Evolutionary conservation across 2,329 filamentous ascomycete species (phyloP), one percentile per base, ranked within the genome.

Genomic region (Huntiella savannae): DNA sequence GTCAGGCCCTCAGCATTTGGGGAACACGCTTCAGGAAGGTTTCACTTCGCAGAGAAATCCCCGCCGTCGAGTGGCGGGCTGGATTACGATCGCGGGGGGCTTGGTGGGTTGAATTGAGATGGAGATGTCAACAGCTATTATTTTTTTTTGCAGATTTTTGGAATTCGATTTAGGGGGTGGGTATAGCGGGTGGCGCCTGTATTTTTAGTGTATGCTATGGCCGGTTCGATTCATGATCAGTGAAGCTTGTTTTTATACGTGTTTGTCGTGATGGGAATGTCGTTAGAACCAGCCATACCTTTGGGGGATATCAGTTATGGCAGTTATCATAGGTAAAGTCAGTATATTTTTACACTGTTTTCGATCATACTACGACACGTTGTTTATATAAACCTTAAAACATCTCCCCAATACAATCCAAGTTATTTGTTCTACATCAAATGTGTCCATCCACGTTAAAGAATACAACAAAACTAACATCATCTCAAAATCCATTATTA

Each of bases 31-130:
- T 75, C 68, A 79, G 76, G 70, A 75, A 77, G 75, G 75, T 49
- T 63, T 79, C 71, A 79, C 75, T 77, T 73, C 76, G 75, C 75
- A 79, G 72, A 78, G 75, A 61, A 60, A 66, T 75, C 69, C 74
- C 71, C 74, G 73, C 75, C 75, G 72, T 77, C 69, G 69, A 68
- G 68, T 79, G 75, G 76, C 76, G 74, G 64, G 66, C 63, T 74
- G 75, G 75, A 79, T 70, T 61, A 77, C 75, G 73, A 69, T 68
- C 65, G 68, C 63, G 66, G 59, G 66, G 70, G 71, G 71, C 61
- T 70, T 77, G 73, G 68, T 66, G 63, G 66, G 62, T 62, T 56
- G 59, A 59, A 58, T 61, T 61, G 66, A 67, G 71, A 71, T 72
- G 66, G 71, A 66, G 63, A 64, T 59, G 64, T 62, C 69, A 54